A percentile compares a stretch with the other conserved stretches of the same genome.
phyloP scores from a whole-genome alignment of 345 rosid genomes.

The Draba incana region DNA sequence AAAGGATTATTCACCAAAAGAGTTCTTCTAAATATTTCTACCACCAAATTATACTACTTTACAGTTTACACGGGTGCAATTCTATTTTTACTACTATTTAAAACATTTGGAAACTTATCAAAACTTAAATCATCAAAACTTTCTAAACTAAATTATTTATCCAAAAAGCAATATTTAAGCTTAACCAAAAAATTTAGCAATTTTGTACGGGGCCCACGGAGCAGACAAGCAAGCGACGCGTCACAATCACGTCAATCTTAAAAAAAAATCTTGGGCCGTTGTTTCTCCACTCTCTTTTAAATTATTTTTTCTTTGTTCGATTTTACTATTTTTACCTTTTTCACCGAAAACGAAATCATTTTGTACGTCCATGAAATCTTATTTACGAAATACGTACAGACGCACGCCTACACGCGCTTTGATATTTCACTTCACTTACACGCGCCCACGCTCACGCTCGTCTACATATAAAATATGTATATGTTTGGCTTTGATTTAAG shows the following conservation, averaged over 20 bases:
- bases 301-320: not conserved
- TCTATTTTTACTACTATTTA: too few species aligned
- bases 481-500: not conserved
- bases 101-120: too few species aligned
- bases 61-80: too few species aligned
- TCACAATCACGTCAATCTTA: constrained; percentile 41
- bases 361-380: constrained; percentile 29
- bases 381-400: constrained; percentile 20
- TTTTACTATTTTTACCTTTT: constrained; percentile 25
- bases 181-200: not conserved
- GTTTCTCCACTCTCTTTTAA: constrained; percentile 36
- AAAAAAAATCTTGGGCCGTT: constrained; percentile 35
- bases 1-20: not conserved
- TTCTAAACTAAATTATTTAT: too few species aligned
- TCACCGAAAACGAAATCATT: constrained; percentile 34
- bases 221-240: constrained; percentile 45
- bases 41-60: too few species aligned
- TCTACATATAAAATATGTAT: not conserved
- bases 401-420: constrained; percentile 21
- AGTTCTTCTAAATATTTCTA: not conserved
- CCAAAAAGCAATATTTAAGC: too few species aligned
- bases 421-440: not conserved
- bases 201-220: not conserved
- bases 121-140: too few species aligned
- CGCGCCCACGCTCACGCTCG: constrained; percentile 16